phyloP scores from a whole-genome alignment of 2,329 filamentous ascomycete species.

The Pseudopithomyces chartarum region DNA sequence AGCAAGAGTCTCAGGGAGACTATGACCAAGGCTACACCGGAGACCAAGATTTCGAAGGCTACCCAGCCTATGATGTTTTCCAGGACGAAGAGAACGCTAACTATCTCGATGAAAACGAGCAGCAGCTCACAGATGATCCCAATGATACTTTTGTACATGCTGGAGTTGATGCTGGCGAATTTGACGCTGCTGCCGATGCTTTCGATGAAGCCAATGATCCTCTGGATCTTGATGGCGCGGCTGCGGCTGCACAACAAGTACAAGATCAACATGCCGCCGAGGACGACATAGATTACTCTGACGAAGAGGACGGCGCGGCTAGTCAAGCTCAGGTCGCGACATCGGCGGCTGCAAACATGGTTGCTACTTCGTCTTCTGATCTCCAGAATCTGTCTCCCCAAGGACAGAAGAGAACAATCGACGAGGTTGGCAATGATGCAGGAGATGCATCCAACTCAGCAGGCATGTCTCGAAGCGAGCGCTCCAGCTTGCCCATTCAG shows the following conservation, averaged over 20 bases:
- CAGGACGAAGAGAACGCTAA: slow-evolving; percentile 30
- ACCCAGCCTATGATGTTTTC: slow-evolving; percentile 13
- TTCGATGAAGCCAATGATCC: slow-evolving; percentile 20
- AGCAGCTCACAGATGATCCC: slow-evolving; percentile 22
- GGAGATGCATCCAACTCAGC: slow-evolving; percentile 31
- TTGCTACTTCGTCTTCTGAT: slow-evolving; percentile 30
- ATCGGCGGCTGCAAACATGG: slow-evolving; percentile 34
- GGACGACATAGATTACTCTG: slow-evolving; percentile 19
- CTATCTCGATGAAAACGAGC: slow-evolving; percentile 25
- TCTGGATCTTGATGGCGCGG: slow-evolving; percentile 24
- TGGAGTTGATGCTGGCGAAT: slow-evolving; percentile 10
- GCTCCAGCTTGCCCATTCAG: not conserved
- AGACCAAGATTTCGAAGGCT: slow-evolving; percentile 17
- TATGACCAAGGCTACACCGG: slow-evolving; percentile 20
- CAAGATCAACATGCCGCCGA: slow-evolving; percentile 4
- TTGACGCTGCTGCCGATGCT: slow-evolving; percentile 15
- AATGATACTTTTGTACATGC: slow-evolving; percentile 18
- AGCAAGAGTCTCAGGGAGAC: slow-evolving; percentile 23
- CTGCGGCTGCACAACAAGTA: not conserved
- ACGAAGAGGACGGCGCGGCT: slow-evolving; percentile 31
- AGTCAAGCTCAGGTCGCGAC: slow-evolving; percentile 28
- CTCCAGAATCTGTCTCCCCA: slow-evolving; percentile 31
- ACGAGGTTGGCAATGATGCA: slow-evolving; percentile 36
- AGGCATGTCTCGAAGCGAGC: slow-evolving; percentile 24
- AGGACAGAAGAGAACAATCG: slow-evolving; percentile 39